Evolutionary conservation across 2,329 filamentous ascomycete species (phyloP).

Genomic region (Xylaria sp.): DNA sequence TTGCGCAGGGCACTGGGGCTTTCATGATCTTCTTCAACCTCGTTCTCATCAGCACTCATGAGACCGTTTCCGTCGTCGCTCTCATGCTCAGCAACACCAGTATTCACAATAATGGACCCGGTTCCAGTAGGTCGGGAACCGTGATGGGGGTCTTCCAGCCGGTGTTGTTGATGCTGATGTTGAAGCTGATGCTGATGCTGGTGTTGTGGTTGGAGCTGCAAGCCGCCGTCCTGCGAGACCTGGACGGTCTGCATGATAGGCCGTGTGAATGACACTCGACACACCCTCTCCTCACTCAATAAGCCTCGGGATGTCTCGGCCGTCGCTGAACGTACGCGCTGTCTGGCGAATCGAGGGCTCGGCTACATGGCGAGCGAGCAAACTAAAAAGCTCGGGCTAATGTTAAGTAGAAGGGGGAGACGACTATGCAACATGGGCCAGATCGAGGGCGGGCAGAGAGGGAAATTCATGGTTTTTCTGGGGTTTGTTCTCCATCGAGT

Average conservation of each 20-base stretch:
- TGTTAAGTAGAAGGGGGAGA: conserved; percentile 56
- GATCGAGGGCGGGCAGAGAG: conserved; percentile 5
- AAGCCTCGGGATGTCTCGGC: conserved; percentile 25
- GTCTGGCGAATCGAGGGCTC: conserved; percentile 35
- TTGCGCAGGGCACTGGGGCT: conserved; percentile 54
- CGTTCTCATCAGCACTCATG: conserved; percentile 58
- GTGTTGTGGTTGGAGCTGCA: conserved; percentile 22
- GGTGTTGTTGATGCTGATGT: conserved; percentile 17
- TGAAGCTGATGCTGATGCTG: conserved; percentile 16
- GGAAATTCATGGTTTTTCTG: conserved; percentile 24
- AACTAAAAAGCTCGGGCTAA: conserved; percentile 55
- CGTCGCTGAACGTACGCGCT: conserved; percentile 7
- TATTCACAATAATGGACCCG: not conserved
- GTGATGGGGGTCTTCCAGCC: conserved; percentile 41
- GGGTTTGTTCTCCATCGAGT: conserved; percentile 17
- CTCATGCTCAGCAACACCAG: conserved; percentile 49
- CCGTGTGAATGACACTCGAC: conserved; percentile 7
- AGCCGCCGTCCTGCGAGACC: conserved; percentile 41
- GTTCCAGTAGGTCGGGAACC: conserved; percentile 38
- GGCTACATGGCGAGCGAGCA: conserved; percentile 47
- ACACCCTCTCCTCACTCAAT: not conserved
- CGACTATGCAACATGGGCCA: conserved; percentile 13
- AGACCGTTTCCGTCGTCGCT: conserved; percentile 59
- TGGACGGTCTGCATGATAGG: conserved; percentile 43
- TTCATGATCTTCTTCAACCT: conserved; percentile 48